Percentiles rank a stretch among this genome's conserved stretches.
These are phyloP conservation scores for Chytridium lagenaria DNA, from an alignment of 371 early-diverging fungal genomes.

Conservation along the genomic window DNA sequence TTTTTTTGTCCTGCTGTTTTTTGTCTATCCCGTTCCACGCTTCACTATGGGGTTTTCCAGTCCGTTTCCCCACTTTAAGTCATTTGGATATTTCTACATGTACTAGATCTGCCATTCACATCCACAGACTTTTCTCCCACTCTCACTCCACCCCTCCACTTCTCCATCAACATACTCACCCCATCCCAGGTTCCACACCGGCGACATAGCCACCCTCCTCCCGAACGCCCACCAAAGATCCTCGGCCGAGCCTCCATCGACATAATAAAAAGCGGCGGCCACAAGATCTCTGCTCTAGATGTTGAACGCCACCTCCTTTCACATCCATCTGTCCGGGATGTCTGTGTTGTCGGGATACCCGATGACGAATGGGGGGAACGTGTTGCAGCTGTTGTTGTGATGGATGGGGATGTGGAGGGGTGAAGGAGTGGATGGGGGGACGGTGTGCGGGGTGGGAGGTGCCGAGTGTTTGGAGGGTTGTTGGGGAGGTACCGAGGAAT, in stretches of 20 bases:
- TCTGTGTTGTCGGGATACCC: constrained; percentile 77
- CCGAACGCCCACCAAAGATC: constrained; percentile 53
- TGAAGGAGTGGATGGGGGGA: constrained; percentile 62
- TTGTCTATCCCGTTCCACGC: not conserved
- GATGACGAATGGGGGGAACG: constrained; percentile 80
- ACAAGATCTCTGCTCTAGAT: constrained; percentile 84
- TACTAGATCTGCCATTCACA: too few relatives aligned
- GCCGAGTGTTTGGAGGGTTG: constrained; percentile 59
- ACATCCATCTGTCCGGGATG: constrained; percentile 65
- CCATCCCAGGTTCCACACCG: constrained; percentile 65
- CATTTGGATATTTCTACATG: too few relatives aligned
- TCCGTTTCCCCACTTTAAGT: too few relatives aligned
- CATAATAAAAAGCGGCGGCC: constrained; percentile 89
- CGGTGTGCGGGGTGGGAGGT: constrained; percentile 78
- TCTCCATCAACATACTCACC: too few relatives aligned
- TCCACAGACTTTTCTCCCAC: too few relatives aligned
- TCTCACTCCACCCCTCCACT: too few relatives aligned
- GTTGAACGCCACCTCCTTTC: constrained; percentile 81
- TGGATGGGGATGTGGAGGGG: constrained; percentile 17
- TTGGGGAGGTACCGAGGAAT: constrained; percentile 76
- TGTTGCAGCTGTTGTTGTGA: constrained; percentile 71
- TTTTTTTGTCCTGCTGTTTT: too few relatives aligned
- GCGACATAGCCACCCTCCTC: constrained; percentile 72
- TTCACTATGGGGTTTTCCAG: too few relatives aligned
- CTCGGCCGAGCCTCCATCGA: constrained; percentile 83